phyloP scores from a whole-genome alignment of 768 basidiomycete genomes.

The Amanita subjunquillea region DNA sequence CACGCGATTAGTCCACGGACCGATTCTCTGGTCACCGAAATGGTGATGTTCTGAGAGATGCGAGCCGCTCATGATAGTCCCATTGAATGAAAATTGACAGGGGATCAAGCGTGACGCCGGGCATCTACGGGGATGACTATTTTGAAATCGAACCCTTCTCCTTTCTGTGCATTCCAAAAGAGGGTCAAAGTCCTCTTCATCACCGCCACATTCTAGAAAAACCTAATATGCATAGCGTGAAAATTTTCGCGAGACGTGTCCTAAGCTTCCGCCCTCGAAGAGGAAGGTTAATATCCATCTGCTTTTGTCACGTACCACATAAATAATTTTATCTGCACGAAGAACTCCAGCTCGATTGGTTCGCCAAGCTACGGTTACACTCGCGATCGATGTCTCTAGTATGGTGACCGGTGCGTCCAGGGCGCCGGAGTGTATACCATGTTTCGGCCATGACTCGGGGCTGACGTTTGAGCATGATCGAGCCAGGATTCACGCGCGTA shows the following conservation, averaged over 20 bases:
- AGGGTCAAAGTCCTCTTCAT: background rate
- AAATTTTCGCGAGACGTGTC: background rate
- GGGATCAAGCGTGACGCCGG: background rate
- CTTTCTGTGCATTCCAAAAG: background rate
- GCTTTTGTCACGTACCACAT: background rate
- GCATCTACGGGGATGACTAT: conserved; percentile 1
- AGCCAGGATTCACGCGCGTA: background rate
- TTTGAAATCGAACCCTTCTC: background rate
- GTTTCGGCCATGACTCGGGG: background rate
- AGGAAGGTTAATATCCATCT: background rate
- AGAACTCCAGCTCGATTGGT: background rate
- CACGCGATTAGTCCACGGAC: background rate
- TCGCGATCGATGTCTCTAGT: background rate
- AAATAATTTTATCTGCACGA: background rate
- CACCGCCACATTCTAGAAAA: background rate
- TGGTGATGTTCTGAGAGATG: background rate
- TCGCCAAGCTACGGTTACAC: background rate
- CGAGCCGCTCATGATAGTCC: background rate
- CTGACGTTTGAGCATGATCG: conserved; percentile 4
- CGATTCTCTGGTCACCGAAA: background rate
- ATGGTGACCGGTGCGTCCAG: background rate
- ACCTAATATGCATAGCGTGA: background rate
- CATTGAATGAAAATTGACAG: background rate
- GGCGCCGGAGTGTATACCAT: background rate
- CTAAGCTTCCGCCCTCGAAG: background rate